These are phyloP conservation scores for Verticillium alfalfae DNA, from an alignment of 2,329 filamentous ascomycete genomes.

Conservation along the genomic window DNA sequence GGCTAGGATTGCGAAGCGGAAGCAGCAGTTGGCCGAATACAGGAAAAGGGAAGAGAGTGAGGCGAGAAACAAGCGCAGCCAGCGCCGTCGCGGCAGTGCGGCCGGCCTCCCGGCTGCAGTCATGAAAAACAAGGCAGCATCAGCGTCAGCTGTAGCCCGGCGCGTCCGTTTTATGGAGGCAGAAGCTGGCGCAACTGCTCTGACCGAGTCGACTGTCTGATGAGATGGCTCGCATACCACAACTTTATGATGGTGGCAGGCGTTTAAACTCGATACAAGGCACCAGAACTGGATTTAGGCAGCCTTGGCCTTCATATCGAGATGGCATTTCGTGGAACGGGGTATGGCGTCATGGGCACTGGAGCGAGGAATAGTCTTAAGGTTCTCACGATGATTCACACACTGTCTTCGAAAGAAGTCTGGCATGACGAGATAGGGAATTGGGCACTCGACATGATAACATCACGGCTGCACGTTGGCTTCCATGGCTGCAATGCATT, in stretches of 20 bases:
- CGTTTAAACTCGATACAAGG: neutral
- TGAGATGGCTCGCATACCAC: neutral
- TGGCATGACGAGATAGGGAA: neutral
- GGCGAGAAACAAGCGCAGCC: constrained; percentile 49
- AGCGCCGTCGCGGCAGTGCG: constrained; percentile 36
- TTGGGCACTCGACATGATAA: neutral
- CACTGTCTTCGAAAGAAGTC: neutral
- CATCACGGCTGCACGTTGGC: neutral
- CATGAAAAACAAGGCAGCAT: constrained; percentile 4
- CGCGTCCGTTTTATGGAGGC: constrained; percentile 35
- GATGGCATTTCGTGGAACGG: neutral
- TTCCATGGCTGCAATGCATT: constrained; percentile 2
- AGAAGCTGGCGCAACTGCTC: constrained; percentile 17
- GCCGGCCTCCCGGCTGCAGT: constrained; percentile 11
- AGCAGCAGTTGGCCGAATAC: constrained; percentile 58
- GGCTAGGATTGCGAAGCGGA: constrained; percentile 49
- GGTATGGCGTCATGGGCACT: neutral
- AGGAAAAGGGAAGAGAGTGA: constrained; percentile 55
- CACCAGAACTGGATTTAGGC: neutral
- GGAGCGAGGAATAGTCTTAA: neutral
- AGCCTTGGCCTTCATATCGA: neutral
- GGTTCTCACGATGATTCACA: neutral
- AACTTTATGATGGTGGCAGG: neutral
- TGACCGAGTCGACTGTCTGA: neutral
- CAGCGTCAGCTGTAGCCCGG: constrained; percentile 17